Evolutionary conservation across 2,329 filamentous ascomycete species (phyloP).

Genomic region (Pseudocercospora fijiensis): DNA sequence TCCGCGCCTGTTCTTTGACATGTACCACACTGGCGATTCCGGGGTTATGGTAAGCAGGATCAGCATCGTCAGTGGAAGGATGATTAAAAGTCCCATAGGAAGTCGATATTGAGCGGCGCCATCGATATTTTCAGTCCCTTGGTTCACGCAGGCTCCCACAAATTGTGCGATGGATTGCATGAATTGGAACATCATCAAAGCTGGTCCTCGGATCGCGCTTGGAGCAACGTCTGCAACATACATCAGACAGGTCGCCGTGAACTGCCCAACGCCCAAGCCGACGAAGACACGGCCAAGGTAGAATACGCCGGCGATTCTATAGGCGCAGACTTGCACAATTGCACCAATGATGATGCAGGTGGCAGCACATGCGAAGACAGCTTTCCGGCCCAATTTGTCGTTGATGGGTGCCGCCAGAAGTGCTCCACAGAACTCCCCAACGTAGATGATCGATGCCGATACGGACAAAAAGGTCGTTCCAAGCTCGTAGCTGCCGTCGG

Average conservation of each 20-base stretch:
- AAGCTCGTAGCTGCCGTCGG: conserved; percentile 22
- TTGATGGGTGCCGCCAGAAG: conserved; percentile 27
- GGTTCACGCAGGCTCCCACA: conserved; percentile 27
- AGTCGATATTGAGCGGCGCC: conserved; percentile 25
- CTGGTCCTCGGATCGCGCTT: conserved; percentile 24
- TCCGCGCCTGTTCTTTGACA: conserved; percentile 21
- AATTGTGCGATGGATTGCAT: conserved; percentile 28
- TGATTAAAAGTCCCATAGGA: conserved; percentile 20
- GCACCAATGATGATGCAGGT: conserved; percentile 24
- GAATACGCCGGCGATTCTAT: conserved; percentile 26
- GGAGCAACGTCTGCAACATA: conserved; percentile 28
- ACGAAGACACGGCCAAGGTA: conserved; percentile 26
- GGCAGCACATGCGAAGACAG: conserved; percentile 24
- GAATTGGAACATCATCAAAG: conserved; percentile 28
- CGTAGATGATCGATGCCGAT: conserved; percentile 27
- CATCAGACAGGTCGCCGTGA: conserved; percentile 26
- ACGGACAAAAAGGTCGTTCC: conserved; percentile 26
- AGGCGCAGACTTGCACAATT: conserved; percentile 26
- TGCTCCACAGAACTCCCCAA: conserved; percentile 26
- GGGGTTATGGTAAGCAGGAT: conserved; percentile 25
- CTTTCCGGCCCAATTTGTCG: conserved; percentile 26
- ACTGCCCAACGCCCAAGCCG: conserved; percentile 25
- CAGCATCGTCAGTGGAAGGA: conserved; percentile 26
- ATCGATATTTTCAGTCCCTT: conserved; percentile 27
- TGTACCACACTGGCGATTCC: conserved; percentile 27